These are phyloP conservation scores for Pisolithus tinctorius DNA, from an alignment of 768 basidiomycete species.

Conservation along the genomic window DNA sequence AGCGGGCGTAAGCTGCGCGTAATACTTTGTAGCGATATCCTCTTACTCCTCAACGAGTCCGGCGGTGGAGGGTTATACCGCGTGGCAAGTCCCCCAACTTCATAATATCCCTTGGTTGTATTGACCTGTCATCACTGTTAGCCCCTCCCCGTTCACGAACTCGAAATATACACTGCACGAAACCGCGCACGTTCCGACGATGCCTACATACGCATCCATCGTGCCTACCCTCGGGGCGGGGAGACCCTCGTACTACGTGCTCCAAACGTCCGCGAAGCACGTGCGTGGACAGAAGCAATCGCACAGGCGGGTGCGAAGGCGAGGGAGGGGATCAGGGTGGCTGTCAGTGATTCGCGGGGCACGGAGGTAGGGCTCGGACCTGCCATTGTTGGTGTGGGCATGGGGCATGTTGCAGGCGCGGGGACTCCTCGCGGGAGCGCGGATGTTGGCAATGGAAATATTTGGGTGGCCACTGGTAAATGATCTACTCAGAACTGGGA, in stretches of 20 bases:
- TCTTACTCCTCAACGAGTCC: too few relatives aligned
- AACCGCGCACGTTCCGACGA: constrained; percentile 42
- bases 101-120: background rate
- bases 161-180: constrained; percentile 50
- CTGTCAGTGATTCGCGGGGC: background rate
- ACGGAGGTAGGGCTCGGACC: too few relatives aligned
- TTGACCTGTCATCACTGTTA: constrained; percentile 18
- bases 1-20: too few relatives aligned
- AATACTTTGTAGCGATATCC: too few relatives aligned
- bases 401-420: too few relatives aligned
- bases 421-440: too few relatives aligned
- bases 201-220: constrained; percentile 33
- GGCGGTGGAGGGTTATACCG: constrained; percentile 46
- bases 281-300: constrained; percentile 43
- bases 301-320: constrained; percentile 10
- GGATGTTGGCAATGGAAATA: too few relatives aligned
- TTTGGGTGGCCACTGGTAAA: too few relatives aligned
- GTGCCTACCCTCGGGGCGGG: constrained; percentile 69
- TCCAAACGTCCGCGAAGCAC: constrained; percentile 51
- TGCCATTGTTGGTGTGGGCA: too few relatives aligned
- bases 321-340: constrained; percentile 5
- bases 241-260: constrained; percentile 60
- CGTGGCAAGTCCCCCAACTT: constrained; percentile 49
- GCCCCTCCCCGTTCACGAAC: constrained; percentile 73
- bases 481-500: too few relatives aligned